Base-by-base conservation (phyloP, 495 filamentous ascomycete species). In the Talaromyces stipitatus region DNA sequence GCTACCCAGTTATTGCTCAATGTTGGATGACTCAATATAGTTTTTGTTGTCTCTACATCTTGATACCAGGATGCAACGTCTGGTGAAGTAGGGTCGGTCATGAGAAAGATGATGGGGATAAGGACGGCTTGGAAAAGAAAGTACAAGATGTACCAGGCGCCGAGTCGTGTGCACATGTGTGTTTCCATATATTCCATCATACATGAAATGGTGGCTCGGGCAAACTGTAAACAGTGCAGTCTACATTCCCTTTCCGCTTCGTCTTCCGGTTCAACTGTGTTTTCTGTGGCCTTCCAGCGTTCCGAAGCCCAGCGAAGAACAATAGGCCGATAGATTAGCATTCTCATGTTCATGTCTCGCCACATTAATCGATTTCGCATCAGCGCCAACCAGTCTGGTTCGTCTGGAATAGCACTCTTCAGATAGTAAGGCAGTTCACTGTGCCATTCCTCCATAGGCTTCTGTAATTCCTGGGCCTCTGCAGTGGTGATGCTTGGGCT, bases 61-160 rank as follows among this genome's bases (percentile, higher is more conserved):
- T 74, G 69, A 16, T 75, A 63, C 77, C 77, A 80, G 32, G 60
- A 59, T 6, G 67, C 61, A 9, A 76, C 74, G 20, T 74, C 72
- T 12, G 73, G 65, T 41, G 69, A 74, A 12, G 68, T 68, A 0
- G 78, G 72, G 38, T 77, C 73, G 10, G 71, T 80, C 68, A 76
- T 76, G 20, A 81, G 66, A 46, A 77, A 72, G 45, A 81, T 73
- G 38, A 76, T 68, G 1, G 78, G 78, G 29, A 81, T 79, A 0
- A 81, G 57, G 11, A 67, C 75, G 16, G 78, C 77, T 66, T 81
- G 78, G 66, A 81, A 81, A 18, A 81, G 72, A 61, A 80, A 81
- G 58, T 81, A 79, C 72, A 79, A 71, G 65, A 76, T 73, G 52
- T 81, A 79, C 78, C 78, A 81, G 23, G 73, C 74, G 9, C 72